Evolutionary conservation across 1,284 basidiomycete genomes (phyloP), one percentile per base, ranked within the genome.

Genomic region (Golubevia pallescens): DNA sequence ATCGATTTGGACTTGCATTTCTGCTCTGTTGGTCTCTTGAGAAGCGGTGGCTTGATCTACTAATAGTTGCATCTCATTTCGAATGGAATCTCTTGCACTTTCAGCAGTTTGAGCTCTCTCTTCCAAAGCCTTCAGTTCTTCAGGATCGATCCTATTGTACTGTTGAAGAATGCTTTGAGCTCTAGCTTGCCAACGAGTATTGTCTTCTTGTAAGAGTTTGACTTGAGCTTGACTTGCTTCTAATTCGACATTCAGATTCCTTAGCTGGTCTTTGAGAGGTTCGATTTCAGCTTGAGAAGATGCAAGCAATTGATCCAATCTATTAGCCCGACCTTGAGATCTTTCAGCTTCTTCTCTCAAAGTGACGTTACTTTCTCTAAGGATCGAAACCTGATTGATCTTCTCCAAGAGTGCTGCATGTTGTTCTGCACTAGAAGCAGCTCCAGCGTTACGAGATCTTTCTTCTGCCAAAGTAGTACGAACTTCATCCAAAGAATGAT

Each of bases 141-240:
- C 90, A 14, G 93, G 93, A 81, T 94, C 93, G 72, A 93, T 91
- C 61, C 93, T 92, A 75, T 95, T 92, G 78, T 94, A 94, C 91
- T 94, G 93, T 86, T 89, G 91, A 58, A 96, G 87, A 34, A 95
- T 88, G 66, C 93, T 92, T 24, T 90, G 86, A 72, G 93, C 93
- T 13, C 94, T 90, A 62, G 92, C 90, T 86, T 95, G 93, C 93
- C 94, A 95, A 69, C 90, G 90, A 57, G 89, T 89, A 73, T 89
- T 92, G 86, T 95, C 93, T 61, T 90, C 91, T 81, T 94, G 92
- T 28, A 94, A 87, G 8, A 91, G 89, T 52, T 88, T 86, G 69
- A 95, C 88, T 65, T 93, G 92, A 21, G 88, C 88, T 71, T 90
- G 89, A 61, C 90, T 89, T 1, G 92, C 90, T 65, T 92, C 90